Conservation (phyloP, 208 protist genomes). For the Acanthamoeba culbertsoni region DNA sequence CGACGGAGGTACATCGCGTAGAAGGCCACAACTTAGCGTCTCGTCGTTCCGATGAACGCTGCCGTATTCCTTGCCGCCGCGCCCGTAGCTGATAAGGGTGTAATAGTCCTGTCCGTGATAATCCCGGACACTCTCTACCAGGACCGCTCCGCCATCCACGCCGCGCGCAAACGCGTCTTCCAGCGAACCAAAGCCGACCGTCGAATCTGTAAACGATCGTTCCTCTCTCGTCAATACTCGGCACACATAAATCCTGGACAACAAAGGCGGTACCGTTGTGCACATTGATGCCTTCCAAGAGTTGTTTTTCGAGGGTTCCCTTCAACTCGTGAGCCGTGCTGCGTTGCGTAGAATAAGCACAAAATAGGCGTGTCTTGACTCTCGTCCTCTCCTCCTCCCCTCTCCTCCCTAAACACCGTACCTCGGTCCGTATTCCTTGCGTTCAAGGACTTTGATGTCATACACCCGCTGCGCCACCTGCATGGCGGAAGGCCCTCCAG, state of each 20-base stretch:
- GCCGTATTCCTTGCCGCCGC: neutral
- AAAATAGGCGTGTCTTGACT: neutral
- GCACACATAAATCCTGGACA: neutral
- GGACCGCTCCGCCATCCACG: neutral
- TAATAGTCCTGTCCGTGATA: neutral
- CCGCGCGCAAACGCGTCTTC: neutral
- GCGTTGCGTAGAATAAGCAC: neutral
- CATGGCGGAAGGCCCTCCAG: neutral
- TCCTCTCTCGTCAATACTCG: neutral
- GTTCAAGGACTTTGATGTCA: neutral
- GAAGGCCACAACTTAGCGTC: neutral
- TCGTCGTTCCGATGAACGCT: neutral
- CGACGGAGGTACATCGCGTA: neutral
- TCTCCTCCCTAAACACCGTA: neutral
- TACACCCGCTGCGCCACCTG: neutral
- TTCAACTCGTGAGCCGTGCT: neutral
- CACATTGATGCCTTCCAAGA: neutral
- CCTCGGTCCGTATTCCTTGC: neutral
- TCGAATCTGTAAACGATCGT: neutral
- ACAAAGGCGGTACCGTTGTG: neutral
- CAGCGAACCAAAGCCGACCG: neutral
- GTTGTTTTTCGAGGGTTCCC: neutral
- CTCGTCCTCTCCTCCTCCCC: too few species aligned
- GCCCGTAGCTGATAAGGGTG: neutral
- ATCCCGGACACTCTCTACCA: neutral